Evolutionary conservation across 2,329 filamentous ascomycete species (phyloP).

Genomic region (Hymenoscyphus linearis): DNA sequence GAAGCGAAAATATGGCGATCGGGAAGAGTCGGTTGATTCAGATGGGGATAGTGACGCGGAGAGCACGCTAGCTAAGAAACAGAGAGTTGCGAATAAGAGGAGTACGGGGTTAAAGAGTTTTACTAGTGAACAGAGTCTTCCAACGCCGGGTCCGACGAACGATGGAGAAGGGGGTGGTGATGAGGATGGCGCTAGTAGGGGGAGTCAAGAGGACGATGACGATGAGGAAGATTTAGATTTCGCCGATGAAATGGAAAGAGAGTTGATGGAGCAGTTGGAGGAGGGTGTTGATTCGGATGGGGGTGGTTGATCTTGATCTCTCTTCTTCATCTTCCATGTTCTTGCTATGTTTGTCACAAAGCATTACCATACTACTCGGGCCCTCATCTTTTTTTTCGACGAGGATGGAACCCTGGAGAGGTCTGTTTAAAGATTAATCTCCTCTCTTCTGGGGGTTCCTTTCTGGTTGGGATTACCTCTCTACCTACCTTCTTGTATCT

Average conservation of each 20-base stretch:
- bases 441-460: no score
- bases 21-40: slow-evolving; percentile 31
- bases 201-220: slow-evolving; percentile 33
- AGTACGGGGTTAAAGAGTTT: slow-evolving; percentile 44
- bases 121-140: slow-evolving; percentile 37
- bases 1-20: slow-evolving; percentile 30
- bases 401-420: no score
- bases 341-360: no score
- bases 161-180: slow-evolving; percentile 39
- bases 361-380: no score
- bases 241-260: slow-evolving; percentile 55
- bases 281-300: slow-evolving; percentile 34
- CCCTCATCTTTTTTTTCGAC: no score
- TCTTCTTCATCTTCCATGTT: not conserved
- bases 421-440: no score
- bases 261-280: slow-evolving; percentile 40
- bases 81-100: slow-evolving; percentile 42
- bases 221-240: slow-evolving; percentile 41
- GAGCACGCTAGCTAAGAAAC: slow-evolving; percentile 46
- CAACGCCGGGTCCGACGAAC: slow-evolving; percentile 38
- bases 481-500: not conserved
- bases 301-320: slow-evolving; percentile 10
- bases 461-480: no score
- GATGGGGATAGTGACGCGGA: slow-evolving; percentile 46
- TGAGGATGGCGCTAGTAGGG: slow-evolving; percentile 14